Conservation (phyloP, 2,329 filamentous ascomycete species). For the Calonectria multiphialidica region DNA sequence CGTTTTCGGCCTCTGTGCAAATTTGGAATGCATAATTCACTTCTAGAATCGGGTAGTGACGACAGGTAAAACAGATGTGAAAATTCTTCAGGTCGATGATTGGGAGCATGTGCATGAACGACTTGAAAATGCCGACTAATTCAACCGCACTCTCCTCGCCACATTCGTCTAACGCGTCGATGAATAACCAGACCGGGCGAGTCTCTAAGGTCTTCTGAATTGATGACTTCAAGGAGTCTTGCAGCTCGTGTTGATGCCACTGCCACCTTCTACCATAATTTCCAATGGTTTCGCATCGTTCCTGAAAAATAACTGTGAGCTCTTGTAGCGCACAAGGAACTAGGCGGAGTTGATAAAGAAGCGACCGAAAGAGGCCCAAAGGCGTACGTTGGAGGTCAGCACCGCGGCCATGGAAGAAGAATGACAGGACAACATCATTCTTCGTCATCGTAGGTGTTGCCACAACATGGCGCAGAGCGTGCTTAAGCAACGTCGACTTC, state of each 20-base stretch:
- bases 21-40: conserved; percentile 38
- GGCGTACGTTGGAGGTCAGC: not conserved
- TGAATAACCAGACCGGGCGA: conserved; percentile 42
- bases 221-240: conserved; percentile 29
- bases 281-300: conserved; percentile 17
- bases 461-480: not conserved
- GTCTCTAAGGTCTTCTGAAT: conserved; percentile 35
- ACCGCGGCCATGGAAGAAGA: not conserved
- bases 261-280: conserved; percentile 19
- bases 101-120: conserved; percentile 31
- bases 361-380: conserved; percentile 1
- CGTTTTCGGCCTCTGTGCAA: conserved; percentile 47
- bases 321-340: conserved; percentile 36
- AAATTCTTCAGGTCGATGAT: conserved; percentile 18
- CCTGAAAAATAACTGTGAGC: conserved; percentile 32
- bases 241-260: conserved; percentile 42
- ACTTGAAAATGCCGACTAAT: conserved; percentile 34
- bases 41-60: conserved; percentile 45
- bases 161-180: conserved; percentile 52
- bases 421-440: not conserved
- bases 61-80: conserved; percentile 48
- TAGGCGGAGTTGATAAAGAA: conserved; percentile 48
- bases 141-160: conserved; percentile 39
- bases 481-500: not conserved
- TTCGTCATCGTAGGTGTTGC: not conserved